Base-by-base conservation (phyloP, 1,284 basidiomycete species). In the Cryptococcus deneoformans region DNA sequence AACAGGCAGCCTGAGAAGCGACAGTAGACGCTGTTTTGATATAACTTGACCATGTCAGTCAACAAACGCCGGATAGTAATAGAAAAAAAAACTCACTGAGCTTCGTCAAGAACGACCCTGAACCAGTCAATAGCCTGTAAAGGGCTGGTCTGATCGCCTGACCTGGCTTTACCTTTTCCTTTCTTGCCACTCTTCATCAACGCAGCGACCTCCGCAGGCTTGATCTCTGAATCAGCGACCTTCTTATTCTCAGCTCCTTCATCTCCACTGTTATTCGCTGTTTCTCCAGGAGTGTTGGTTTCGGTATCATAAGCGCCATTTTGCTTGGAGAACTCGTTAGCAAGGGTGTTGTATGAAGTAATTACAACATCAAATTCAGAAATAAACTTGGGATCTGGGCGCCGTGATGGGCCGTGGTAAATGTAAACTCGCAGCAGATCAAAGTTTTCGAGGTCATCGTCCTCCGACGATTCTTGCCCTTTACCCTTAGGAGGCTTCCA, bases 41-140 rank as follows among this genome's bases (percentile, higher is more conserved):
- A 61, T 87, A 94, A 71, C 92, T 96, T 63, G 20, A 9, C 6
- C 8, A 39, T 9, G 14, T n/a, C 3, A 8, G n/a, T 39, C 40
- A 29, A 16, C 24, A 42, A 1, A 11, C 9, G n/a, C 29, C 29
- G 29, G 29, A 29, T 29, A 11, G 12, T 9, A 39, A 29, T 14
- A 12, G 37, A 12, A 10, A 24, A 43, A n/a, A 20, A 43, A 2
- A 80, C 91, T 80, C 77, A 95, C 92, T 98, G 94, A 38, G 96
- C 96, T 79, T 99, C 96, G 73, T 99, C 96, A 9, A 99, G 84
- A 9, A 99, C 94, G 34, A 99, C 88, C 57, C 96, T 83, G 79
- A 97, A 99, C 96, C 96, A 99, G 70, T 96, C 87, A 39, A 99
- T 86, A 66, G 88, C 89, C 79, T 99, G 96, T 61, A 99, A 77